Base-by-base conservation (phyloP, 2,329 filamentous ascomycete species). In the Apiospora aurea region DNA sequence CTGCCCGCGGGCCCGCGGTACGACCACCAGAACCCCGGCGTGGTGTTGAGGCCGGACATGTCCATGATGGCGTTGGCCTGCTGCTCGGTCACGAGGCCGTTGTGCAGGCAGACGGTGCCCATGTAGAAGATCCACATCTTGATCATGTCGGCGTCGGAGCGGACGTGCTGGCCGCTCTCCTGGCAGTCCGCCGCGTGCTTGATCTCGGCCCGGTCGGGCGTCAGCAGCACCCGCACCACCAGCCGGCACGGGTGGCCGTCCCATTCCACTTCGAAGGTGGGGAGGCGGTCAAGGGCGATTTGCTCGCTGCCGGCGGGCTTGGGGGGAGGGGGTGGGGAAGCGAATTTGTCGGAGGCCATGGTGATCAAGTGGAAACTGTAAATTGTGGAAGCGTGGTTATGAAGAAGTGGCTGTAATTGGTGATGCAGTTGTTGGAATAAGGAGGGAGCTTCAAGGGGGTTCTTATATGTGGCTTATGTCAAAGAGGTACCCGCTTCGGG, bases 281-380 rank as follows among this genome's bases (percentile, higher is more conserved):
- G 71, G 34, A 34, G 67, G 11, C 69, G 66, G 69, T 72, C 49
- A 72, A 43, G 71, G 29, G 67, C 69, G 68, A 46, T 69, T 41
- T 53, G n/a, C 61, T 41, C 26, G 67, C 24, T 38, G 34, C 34
- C 34, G 34, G 34, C 34, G 34, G 34, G 51, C 34, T 26, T 51
- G 5, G 49, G 34, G 46, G 24, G 51, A 13, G 47, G 44, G 14
- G 44, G 16, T 4, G 44, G 6, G 16, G 44, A 46, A 46, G 44
- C 4, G 8, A 21, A 49, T 1, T 18, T 49, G 3, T 5, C 5
- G 18, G 46, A n/a, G 10, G 46, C 18, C 46, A 49, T 49, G 46
- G 21, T 49, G 46, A 18, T 10, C 10, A 1, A 10, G 18, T 38
- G 34, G 26, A 3, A 38, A 6, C 5, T 8, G 34, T 38, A 38